phyloP scores from a whole-genome alignment of 768 basidiomycete genomes.

The Mycena vulgaris region DNA sequence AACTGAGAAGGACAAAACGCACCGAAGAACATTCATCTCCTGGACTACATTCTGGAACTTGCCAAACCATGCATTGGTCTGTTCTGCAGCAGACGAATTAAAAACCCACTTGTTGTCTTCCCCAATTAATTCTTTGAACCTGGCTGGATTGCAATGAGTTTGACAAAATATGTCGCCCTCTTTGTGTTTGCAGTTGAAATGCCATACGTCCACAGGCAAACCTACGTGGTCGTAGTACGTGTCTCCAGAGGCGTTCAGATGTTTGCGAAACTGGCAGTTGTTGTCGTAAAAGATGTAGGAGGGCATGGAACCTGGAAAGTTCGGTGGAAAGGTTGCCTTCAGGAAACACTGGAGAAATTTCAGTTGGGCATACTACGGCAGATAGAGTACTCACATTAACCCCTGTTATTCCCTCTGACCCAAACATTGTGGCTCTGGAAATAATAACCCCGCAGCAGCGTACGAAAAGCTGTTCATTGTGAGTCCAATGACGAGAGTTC shows the following conservation, averaged over 20 bases:
- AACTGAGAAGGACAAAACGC: too few species aligned
- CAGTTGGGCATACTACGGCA: too few species aligned
- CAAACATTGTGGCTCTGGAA: slow-evolving; percentile 35
- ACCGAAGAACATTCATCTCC: slow-evolving; percentile 41
- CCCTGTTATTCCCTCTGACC: slow-evolving; percentile 20
- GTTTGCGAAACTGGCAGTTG: neutral
- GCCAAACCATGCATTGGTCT: slow-evolving; percentile 45
- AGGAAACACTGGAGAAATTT: neutral
- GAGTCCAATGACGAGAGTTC: slow-evolving; percentile 33
- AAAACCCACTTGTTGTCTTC: slow-evolving; percentile 44
- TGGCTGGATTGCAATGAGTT: slow-evolving; percentile 34
- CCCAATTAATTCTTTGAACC: slow-evolving; percentile 30
- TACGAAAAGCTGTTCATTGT: slow-evolving; percentile 45
- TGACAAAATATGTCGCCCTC: slow-evolving; percentile 8
- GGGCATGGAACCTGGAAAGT: neutral
- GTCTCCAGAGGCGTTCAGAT: neutral
- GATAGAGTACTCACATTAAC: too few species aligned
- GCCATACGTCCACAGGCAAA: slow-evolving; percentile 30
- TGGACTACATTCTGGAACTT: slow-evolving; percentile 39
- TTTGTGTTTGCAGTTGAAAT: slow-evolving; percentile 29
- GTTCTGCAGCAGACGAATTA: slow-evolving; percentile 48
- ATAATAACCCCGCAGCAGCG: slow-evolving; percentile 41
- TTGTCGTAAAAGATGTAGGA: slow-evolving; percentile 1
- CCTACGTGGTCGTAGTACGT: neutral
- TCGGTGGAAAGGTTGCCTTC: neutral